Base-by-base conservation (phyloP, 495 filamentous ascomycete species). In the Saxispiralis lemnorum region DNA sequence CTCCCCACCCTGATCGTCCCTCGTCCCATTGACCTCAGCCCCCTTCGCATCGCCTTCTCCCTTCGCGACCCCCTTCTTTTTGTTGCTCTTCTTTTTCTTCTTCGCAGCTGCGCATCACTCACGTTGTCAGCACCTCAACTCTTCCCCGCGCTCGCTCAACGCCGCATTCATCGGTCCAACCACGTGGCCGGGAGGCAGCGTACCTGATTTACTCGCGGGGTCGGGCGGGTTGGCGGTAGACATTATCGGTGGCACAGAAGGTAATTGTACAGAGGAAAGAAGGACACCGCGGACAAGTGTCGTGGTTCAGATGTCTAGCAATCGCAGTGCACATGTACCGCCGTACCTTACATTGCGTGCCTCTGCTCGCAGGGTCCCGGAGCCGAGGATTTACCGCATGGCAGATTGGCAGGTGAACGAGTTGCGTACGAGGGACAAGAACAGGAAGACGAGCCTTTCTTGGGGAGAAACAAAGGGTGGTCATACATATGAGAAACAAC, bases 81-180 rank as follows among this genome's bases (percentile, higher is more conserved):
- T 63, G 51, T 51, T 57, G 47, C 56, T 61, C 51, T 49, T 58
- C 46, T 55, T 56, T 51, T 61, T 61, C 49, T 61, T 63, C 38
- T 53, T 56, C 14, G 7, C 24, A 17, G 58, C 50, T 34, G 51
- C 48, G 47, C 3, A 18, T 16, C 15, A 18, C 15, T 6, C 12
- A 35, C 37, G 35, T 28, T 38, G 51, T 53, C 43, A 53, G 51
- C 51, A 14, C n/a, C n/a, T n/a, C n/a, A n/a, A n/a, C n/a, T 7
- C 2, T 11, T 24, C 9, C 15, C 7, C n/a, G 14, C 17, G 12
- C 40, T 43, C 18, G 13, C 12, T 32, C n/a, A 31, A 11, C 19
- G 30, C 28, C 20, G 31, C 18, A 18, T 17, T 18, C 15, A 38
- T 24, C 30, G 34, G 6, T 17, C 34, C 34, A 35, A 17, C 34